Evolutionary conservation across 148 eudicot genomes (phyloP).

Genomic region (Rhododendron ovatum): DNA sequence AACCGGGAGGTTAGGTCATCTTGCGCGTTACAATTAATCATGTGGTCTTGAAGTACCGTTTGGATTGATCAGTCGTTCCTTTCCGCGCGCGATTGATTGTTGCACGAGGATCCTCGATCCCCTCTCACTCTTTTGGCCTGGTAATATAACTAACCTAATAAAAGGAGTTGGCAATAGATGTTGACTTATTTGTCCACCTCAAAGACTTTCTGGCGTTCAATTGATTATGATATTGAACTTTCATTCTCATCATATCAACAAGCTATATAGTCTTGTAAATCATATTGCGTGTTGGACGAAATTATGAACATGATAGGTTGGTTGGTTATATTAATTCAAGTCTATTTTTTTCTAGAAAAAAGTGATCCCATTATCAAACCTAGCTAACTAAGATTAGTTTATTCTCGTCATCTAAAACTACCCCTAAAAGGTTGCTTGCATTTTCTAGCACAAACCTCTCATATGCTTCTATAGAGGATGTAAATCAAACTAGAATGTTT

Average conservation of each 20-base stretch:
- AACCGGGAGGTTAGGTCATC: too few species aligned
- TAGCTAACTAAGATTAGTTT: background rate
- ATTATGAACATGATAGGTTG: background rate
- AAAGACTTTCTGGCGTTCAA: background rate
- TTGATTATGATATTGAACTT: background rate
- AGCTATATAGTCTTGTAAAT: background rate
- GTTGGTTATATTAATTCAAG: background rate
- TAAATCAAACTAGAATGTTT: background rate
- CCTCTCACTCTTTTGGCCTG: background rate
- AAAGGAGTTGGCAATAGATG: constrained; percentile 2
- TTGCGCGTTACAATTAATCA: background rate
- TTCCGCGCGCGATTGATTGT: background rate
- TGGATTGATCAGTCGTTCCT: background rate
- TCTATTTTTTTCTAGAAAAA: background rate
- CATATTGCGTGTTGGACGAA: constrained; percentile 1
- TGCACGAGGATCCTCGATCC: background rate
- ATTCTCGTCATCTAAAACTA: background rate
- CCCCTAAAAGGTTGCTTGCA: background rate
- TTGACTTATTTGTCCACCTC: constrained; percentile 6
- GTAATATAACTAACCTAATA: background rate
- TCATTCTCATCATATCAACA: background rate
- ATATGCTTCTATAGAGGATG: background rate
- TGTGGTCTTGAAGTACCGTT: background rate
- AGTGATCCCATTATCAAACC: background rate
- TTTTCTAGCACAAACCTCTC: background rate